Conservation (phyloP, 2,329 filamentous ascomycete species). For the Calonectria montana region DNA sequence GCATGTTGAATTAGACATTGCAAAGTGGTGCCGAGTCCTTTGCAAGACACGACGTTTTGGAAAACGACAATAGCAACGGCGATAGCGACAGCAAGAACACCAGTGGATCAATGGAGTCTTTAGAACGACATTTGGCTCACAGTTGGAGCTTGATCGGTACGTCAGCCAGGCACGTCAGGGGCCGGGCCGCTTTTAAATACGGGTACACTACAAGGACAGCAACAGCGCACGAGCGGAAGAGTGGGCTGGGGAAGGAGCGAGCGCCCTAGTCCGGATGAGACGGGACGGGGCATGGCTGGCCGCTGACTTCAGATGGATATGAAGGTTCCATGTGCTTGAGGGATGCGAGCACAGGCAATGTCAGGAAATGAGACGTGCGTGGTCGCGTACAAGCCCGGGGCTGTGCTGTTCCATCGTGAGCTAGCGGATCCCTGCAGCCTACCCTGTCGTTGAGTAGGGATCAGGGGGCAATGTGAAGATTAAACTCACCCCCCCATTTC, state of each 20-base stretch:
- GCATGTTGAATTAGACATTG: constrained; percentile 32
- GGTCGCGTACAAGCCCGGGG: background rate
- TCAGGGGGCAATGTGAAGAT: background rate
- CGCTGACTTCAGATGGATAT: constrained; percentile 2
- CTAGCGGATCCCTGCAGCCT: background rate
- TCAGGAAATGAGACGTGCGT: background rate
- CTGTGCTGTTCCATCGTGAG: background rate
- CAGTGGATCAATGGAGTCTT: constrained; percentile 3
- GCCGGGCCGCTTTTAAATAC: constrained; percentile 9
- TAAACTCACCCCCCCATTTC: background rate
- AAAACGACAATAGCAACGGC: background rate
- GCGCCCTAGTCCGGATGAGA: background rate
- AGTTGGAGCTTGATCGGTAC: background rate
- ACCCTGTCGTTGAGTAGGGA: background rate
- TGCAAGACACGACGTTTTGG: constrained; percentile 3
- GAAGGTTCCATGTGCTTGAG: background rate
- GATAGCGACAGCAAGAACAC: background rate
- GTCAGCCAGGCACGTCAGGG: constrained; percentile 3
- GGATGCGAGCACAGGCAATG: background rate
- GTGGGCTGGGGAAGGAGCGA: background rate
- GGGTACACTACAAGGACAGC: background rate
- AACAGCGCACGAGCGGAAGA: background rate
- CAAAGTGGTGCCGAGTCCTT: constrained; percentile 1
- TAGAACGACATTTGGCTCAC: background rate
- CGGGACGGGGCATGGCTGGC: background rate